Evolutionary conservation across 2,329 filamentous ascomycete species (phyloP), one percentile per base, ranked within the genome.

Genomic region (Curvularia verruculosa): DNA sequence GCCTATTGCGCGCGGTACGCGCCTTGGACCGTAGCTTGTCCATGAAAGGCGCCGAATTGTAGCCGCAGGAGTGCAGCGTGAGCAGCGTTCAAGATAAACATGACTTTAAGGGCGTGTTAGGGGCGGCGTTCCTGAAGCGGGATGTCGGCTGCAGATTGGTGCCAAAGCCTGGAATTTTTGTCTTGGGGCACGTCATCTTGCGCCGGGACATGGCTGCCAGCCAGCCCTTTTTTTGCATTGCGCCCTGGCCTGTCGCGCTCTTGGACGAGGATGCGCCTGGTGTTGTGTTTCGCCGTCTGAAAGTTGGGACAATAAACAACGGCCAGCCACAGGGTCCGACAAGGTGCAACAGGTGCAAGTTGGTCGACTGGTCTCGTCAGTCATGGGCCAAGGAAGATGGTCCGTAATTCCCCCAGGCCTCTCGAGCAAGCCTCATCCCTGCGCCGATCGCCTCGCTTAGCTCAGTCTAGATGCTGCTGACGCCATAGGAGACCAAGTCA

Each of bases 21-120:
- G 73, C 66, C 66, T 73, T 74, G 18, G 61, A 54, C 64, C 70
- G 73, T 28, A 75, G 59, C 49, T 65, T 74, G 58, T 76, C 73
- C 74, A 76, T 76, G 45, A 43, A 4, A 48, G 31, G 43, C 21
- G 43, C 52, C 41, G 50, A 37, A 58, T 53, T 28, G 58, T 56
- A 58, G 54, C 58, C 43, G 50, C 50, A 28, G 36, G 15, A 43
- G 44, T 47, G 54, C 29, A 47, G 53, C 37, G 58, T 44, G 44
- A 60, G 47, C 39, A 51, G 54, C 44, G 18, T 59, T 56, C 56
- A 60, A 51, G 61, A 57, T 54, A 52, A 63, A 63, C 62, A 67
- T 67, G 62, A 39, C 56, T 67, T 66, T 67, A 61, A 57, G 59
- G 51, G 51, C 41, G 57, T 58, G 59, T 40, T 59, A 48, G 52